Conservation (phyloP, 371 early-diverging fungal genomes). For the Umbelopsis sp. region DNA sequence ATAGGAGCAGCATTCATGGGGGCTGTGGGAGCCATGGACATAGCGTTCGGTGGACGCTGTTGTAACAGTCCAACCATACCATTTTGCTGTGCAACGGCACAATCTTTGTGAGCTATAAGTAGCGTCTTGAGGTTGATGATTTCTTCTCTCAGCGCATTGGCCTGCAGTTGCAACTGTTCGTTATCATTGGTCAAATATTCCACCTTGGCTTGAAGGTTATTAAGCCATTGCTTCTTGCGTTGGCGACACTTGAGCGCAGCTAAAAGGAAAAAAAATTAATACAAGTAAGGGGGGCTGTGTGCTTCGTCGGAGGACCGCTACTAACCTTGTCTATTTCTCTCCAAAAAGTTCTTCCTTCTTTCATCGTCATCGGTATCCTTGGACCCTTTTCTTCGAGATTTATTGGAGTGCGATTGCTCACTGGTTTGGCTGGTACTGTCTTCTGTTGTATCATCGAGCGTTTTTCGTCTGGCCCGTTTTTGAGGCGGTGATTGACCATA, state of each 20-base stretch:
- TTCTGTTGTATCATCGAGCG: conserved; percentile 25
- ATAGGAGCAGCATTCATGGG: background rate
- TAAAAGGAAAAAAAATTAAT: conserved; percentile 24
- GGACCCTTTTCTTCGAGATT: conserved; percentile 28
- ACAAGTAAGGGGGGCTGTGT: conserved; percentile 4
- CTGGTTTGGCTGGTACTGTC: conserved; percentile 26
- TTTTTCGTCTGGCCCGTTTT: conserved; percentile 23
- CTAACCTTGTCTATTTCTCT: conserved; percentile 81
- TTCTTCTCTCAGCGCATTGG: conserved; percentile 70
- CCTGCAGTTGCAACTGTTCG: conserved; percentile 70
- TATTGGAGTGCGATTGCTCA: conserved; percentile 20
- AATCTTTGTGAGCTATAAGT: conserved; percentile 78
- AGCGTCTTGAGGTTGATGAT: conserved; percentile 76
- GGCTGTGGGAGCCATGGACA: conserved; percentile 13
- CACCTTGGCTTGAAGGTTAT: conserved; percentile 78
- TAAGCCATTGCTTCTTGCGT: conserved; percentile 87
- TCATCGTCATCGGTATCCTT: conserved; percentile 59
- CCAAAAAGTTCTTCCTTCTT: conserved; percentile 79
- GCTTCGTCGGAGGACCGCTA: conserved; percentile 1
- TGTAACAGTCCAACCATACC: conserved; percentile 47
- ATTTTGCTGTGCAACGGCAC: conserved; percentile 72
- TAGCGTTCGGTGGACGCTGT: background rate
- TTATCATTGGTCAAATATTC: conserved; percentile 74
- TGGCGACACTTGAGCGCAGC: conserved; percentile 92
- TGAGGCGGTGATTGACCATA: conserved; percentile 19